Evolutionary conservation across 371 early-diverging fungal species (phyloP).

Genomic region (Apophysomyces elegans): DNA sequence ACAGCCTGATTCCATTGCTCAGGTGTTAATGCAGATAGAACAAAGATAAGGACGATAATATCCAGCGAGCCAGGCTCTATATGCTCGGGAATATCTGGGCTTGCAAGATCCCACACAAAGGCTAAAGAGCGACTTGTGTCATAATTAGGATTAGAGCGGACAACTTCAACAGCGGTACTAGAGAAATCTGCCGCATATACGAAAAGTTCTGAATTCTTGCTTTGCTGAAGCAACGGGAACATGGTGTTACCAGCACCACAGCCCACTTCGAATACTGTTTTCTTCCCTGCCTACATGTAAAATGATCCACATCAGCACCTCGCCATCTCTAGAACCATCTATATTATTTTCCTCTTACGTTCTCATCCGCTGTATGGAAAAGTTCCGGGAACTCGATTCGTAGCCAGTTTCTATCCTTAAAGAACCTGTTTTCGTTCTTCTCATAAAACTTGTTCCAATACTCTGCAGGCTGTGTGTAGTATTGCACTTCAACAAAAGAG

Average conservation of each 20-base stretch:
- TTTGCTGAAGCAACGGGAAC: constrained; percentile 84
- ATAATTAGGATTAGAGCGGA: constrained; percentile 63
- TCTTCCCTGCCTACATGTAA: constrained; percentile 38
- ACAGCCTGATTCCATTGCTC: constrained; percentile 78
- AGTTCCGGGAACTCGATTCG: constrained; percentile 91
- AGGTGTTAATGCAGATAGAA: constrained; percentile 83
- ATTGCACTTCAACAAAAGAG: constrained; percentile 35
- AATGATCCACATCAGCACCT: not conserved
- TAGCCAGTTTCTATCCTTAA: constrained; percentile 95
- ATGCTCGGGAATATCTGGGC: constrained; percentile 58
- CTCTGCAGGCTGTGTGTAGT: constrained; percentile 45
- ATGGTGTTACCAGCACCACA: constrained; percentile 98
- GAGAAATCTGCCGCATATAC: constrained; percentile 88
- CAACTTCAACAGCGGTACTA: constrained; percentile 75
- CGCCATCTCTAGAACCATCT: not conserved
- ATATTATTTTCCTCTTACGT: constrained; percentile 23
- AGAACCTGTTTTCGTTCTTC: constrained; percentile 92
- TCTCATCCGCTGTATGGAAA: constrained; percentile 37
- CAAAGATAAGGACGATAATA: constrained; percentile 81
- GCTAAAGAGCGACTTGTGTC: constrained; percentile 66
- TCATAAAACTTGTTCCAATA: constrained; percentile 83
- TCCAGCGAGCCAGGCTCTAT: constrained; percentile 73
- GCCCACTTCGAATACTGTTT: constrained; percentile 80
- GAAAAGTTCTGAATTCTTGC: constrained; percentile 63
- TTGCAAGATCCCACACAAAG: constrained; percentile 85